These are phyloP conservation scores for Persicaria maculosa DNA, from an alignment of 148 eudicot genomes.

Conservation along the genomic window DNA sequence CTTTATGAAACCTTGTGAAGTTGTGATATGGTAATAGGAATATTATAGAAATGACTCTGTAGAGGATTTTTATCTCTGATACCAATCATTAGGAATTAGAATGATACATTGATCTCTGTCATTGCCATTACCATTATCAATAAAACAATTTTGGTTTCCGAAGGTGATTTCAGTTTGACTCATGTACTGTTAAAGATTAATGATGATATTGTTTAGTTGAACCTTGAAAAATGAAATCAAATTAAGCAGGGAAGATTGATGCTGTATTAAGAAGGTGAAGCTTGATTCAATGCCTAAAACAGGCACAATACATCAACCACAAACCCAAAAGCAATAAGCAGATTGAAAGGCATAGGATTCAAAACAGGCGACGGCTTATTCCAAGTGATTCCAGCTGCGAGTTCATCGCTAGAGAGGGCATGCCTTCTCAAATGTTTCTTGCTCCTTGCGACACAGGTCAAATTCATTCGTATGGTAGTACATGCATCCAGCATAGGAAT, in stretches of 20 bases:
- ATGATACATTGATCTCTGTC: not conserved
- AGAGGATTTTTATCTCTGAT: not conserved
- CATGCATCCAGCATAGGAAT: slow-evolving; percentile 67
- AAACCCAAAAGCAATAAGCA: not conserved
- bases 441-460: slow-evolving; percentile 75
- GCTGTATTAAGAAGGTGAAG: too few species aligned
- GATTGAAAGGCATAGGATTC: not conserved
- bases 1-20: not conserved
- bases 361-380: not conserved
- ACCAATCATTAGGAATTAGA: not conserved
- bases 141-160: not conserved
- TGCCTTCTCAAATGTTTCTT: slow-evolving; percentile 63
- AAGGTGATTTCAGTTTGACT: not conserved
- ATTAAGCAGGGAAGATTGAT: too few species aligned
- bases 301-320: too few species aligned
- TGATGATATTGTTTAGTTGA: not conserved
- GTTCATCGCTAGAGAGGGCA: slow-evolving; percentile 31
- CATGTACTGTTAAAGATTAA: not conserved
- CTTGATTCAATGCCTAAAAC: too few species aligned
- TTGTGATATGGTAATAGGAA: not conserved
- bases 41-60: not conserved
- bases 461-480: slow-evolving; percentile 77
- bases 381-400: not conserved
- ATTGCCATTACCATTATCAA: not conserved
- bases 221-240: too few species aligned